phyloP scores from a whole-genome alignment of 2,329 filamentous ascomycete species.

The Xylariaceae sp. region DNA sequence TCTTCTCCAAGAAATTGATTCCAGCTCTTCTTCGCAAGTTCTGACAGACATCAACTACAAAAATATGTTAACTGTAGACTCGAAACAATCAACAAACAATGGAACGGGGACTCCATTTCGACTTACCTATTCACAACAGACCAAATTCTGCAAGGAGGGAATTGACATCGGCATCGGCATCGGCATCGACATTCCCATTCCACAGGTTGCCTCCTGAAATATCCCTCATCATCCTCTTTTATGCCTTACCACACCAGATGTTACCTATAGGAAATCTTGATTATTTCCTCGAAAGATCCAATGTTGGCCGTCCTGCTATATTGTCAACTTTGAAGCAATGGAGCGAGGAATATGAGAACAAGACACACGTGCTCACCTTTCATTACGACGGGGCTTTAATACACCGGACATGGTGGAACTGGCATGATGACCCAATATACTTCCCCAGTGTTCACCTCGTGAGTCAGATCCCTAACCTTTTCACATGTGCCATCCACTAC shows the following conservation, averaged over 20 bases:
- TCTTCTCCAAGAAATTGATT: no score
- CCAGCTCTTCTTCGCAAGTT: no score
- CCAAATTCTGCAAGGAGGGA: no score
- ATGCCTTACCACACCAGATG: not conserved
- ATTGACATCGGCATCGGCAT: no score
- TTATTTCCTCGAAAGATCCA: no score
- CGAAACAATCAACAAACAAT: no score
- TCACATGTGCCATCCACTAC: not conserved
- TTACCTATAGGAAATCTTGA: not conserved
- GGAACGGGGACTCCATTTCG: no score
- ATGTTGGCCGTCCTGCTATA: not conserved
- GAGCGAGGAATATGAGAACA: not conserved
- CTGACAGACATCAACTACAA: no score
- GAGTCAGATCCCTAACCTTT: not conserved
- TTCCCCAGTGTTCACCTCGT: slow-evolving; percentile 10
- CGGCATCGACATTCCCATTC: not conserved
- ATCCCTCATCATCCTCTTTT: not conserved
- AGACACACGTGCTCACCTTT: not conserved
- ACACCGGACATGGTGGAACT: not conserved
- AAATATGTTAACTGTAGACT: no score
- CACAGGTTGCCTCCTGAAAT: slow-evolving; percentile 3
- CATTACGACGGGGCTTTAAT: not conserved
- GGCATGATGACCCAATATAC: slow-evolving; percentile 6
- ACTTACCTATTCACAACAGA: no score
- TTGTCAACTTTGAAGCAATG: not conserved